Base-by-base conservation (phyloP, 202 grass and related monocot species). In the Setaria viridis region DNA sequence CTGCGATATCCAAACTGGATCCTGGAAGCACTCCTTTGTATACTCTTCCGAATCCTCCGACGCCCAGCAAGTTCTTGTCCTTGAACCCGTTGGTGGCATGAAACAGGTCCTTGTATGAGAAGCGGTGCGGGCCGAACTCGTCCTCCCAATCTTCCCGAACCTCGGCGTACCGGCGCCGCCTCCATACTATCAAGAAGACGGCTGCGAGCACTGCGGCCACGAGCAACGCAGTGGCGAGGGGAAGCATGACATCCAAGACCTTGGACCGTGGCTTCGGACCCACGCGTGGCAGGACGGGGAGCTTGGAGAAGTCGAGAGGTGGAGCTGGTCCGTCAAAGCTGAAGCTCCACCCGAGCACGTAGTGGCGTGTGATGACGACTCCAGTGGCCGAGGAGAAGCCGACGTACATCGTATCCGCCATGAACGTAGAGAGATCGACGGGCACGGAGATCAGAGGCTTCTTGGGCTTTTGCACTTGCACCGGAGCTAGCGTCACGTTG, bases 321-420 rank as follows among this genome's bases (percentile, higher is more conserved):
- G 63, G 63, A 21, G 83, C 82, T 7, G 83, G 77, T 5, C 78
- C 83, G 35, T 85, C 83, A 7, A 89, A 11, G 83, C 45, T 35
- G 77, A 89, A 85, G 77, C 88, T 89, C 88, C 88, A 89, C 20
- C 88, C 83, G 34, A 85, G 83, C 35, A 89, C 55, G 39, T 86
- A 89, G 78, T 89, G 83, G 71, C 10, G 72, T 0, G 83, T 86
- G 35, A 0, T 0, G 21, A 70, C 2, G 53, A 75, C 51, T 7
- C 88, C 72, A 0, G 83, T 58, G 0, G 71, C 10, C 19, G 78
- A 82, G 3, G 88, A 89, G 78, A 89, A 89, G 83, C 88, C 88
- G 29, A 72, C 25, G 29, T 65, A 89, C 72, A 82, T 66, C 1
- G 39, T 30, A 0, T 82, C 83, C 14, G 9, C 37, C 19, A 86